A percentile compares a stretch with the other conserved stretches of the same genome.
Evolutionary conservation across 2,329 filamentous ascomycete genomes (phyloP).

Genomic region (Zasmidium cellare): DNA sequence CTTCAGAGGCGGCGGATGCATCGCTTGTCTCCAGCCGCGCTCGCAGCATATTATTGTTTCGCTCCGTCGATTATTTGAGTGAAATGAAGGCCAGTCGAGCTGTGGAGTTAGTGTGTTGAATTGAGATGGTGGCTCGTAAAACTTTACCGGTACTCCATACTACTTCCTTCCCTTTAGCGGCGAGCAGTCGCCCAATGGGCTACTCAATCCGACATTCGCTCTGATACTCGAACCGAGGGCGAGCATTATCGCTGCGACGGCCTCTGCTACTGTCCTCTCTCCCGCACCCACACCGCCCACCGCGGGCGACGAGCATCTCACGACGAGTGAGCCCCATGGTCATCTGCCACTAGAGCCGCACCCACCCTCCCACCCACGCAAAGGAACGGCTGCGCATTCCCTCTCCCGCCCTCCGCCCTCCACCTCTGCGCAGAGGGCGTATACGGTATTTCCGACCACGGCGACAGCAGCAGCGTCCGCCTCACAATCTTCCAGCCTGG

Average conservation of each 20-base stretch:
- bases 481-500: neutral
- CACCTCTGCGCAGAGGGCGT: neutral
- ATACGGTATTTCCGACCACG: conserved; percentile 2
- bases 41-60: too few relatives aligned
- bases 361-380: neutral
- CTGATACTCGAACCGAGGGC: neutral
- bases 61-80: neutral
- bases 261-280: neutral
- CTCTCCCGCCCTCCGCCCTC: neutral
- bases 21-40: too few relatives aligned
- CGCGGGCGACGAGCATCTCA: neutral
- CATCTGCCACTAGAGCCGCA: neutral
- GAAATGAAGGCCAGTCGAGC: neutral
- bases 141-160: neutral
- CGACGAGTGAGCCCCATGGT: neutral
- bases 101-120: neutral
- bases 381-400: neutral
- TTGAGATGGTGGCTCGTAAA: neutral
- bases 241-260: neutral
- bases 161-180: neutral
- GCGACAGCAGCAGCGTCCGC: neutral
- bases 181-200: neutral
- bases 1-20: too few relatives aligned
- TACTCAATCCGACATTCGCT: neutral
- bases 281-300: neutral